Evolutionary conservation across 345 rosid genomes (phyloP).

Genomic region (Syzygium grande): DNA sequence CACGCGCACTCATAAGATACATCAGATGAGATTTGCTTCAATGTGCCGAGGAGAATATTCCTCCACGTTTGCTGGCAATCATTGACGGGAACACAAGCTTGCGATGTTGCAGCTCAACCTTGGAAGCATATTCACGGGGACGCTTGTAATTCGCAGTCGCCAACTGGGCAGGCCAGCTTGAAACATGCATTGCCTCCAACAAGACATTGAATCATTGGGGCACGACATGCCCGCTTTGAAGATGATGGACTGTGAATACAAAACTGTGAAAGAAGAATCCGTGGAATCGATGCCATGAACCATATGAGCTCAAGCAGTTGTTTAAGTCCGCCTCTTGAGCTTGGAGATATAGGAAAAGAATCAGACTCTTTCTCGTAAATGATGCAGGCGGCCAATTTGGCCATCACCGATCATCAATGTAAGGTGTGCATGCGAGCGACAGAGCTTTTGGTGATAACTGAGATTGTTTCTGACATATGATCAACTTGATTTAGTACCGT

Average conservation of each 20-base stretch:
- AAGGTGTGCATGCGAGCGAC: accelerated
- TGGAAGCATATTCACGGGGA: background rate
- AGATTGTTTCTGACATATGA: background rate
- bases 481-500: background rate
- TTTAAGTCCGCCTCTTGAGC: background rate
- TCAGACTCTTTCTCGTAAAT: background rate
- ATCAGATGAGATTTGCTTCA: background rate
- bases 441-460: background rate
- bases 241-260: background rate
- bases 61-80: background rate
- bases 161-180: background rate
- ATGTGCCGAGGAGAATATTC: background rate
- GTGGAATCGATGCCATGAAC: background rate
- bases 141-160: background rate
- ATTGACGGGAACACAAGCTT: background rate
- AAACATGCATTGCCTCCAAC: background rate
- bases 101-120: background rate
- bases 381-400: background rate
- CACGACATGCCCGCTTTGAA: background rate
- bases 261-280: background rate
- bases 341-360: background rate
- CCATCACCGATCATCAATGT: background rate
- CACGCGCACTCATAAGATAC: background rate
- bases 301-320: background rate
- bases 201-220: background rate